These are phyloP conservation scores for Fusarium torulosum DNA, from an alignment of 2,329 filamentous ascomycete genomes.

Conservation along the genomic window DNA sequence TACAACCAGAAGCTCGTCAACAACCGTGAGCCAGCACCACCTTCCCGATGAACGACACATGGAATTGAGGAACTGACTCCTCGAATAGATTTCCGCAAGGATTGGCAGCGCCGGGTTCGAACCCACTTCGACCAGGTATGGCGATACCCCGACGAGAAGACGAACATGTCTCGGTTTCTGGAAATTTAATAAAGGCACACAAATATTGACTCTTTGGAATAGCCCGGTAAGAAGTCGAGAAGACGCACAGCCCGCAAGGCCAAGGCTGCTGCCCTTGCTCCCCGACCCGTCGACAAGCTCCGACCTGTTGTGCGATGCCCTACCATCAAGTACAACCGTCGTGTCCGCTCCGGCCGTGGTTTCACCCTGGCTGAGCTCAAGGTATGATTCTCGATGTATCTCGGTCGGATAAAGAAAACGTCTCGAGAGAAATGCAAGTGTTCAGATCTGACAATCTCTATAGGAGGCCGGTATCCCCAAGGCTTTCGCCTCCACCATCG, in stretches of 20 bases:
- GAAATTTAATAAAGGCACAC: constrained; percentile 32
- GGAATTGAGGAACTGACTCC: constrained; percentile 56
- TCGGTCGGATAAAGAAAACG: background rate
- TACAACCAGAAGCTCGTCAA: constrained; percentile 99
- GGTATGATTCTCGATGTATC: constrained; percentile 69
- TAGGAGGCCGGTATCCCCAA: constrained; percentile 96
- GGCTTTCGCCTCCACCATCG: constrained; percentile 94
- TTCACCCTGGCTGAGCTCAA: constrained; percentile 98
- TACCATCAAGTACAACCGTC: constrained; percentile 99
- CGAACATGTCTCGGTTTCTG: constrained; percentile 33
- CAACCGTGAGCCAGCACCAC: constrained; percentile 77
- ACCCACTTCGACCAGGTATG: constrained; percentile 99
- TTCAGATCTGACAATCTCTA: constrained; percentile 52
- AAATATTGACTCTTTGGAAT: constrained; percentile 54
- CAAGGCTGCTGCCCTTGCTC: constrained; percentile 95
- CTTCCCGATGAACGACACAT: constrained; percentile 47
- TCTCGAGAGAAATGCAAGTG: constrained; percentile 7
- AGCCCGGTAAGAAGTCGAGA: constrained; percentile 97
- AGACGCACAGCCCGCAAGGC: constrained; percentile 90
- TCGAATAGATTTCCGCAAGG: constrained; percentile 92
- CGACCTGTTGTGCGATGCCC: constrained; percentile 97
- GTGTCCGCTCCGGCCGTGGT: constrained; percentile 94
- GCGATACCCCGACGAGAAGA: constrained; percentile 36
- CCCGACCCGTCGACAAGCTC: constrained; percentile 96
- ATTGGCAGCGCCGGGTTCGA: constrained; percentile 99